Evolutionary conservation across 495 filamentous ascomycete genomes (phyloP).

Genomic region (Podospora pseudopauciseta): DNA sequence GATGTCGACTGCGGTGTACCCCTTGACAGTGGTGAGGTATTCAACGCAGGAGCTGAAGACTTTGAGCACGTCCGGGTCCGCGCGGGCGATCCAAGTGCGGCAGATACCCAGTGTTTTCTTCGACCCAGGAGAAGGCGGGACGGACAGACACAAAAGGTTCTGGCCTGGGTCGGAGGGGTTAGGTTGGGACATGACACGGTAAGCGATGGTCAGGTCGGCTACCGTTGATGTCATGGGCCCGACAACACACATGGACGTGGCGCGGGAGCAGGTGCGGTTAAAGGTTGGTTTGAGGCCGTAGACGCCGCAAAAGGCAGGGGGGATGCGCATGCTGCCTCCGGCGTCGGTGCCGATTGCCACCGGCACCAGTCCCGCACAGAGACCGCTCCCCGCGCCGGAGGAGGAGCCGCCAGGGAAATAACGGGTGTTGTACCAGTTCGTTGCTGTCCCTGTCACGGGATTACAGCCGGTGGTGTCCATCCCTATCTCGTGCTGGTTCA

Average conservation of each 20-base stretch:
- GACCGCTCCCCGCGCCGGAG: constrained; percentile 75
- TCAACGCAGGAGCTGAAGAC: constrained; percentile 58
- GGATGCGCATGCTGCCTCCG: constrained; percentile 78
- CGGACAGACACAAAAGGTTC: constrained; percentile 36
- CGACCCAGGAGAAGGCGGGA: constrained; percentile 38
- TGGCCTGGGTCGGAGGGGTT: constrained; percentile 51
- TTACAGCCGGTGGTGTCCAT: constrained; percentile 43
- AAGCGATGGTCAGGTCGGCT: constrained; percentile 77
- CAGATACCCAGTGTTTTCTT: constrained; percentile 65
- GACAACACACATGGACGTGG: constrained; percentile 60
- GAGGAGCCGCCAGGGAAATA: constrained; percentile 92
- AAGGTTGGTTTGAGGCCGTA: constrained; percentile 87
- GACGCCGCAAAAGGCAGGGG: constrained; percentile 75
- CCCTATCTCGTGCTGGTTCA: constrained; percentile 90
- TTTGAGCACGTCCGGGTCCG: constrained; percentile 59
- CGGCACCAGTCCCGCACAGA: constrained; percentile 71
- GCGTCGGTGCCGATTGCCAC: constrained; percentile 83
- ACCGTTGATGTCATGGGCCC: constrained; percentile 78
- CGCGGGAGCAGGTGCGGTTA: constrained; percentile 58
- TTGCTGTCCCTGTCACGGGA: constrained; percentile 70
- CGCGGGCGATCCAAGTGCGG: constrained; percentile 68
- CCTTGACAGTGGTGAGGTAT: constrained; percentile 54
- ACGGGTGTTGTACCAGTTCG: constrained; percentile 72
- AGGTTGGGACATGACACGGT: constrained; percentile 68
- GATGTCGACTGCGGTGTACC: constrained; percentile 71